Evolutionary conservation across 768 basidiomycete species (phyloP).

Genomic region (Boletus rufocinnamomeus): DNA sequence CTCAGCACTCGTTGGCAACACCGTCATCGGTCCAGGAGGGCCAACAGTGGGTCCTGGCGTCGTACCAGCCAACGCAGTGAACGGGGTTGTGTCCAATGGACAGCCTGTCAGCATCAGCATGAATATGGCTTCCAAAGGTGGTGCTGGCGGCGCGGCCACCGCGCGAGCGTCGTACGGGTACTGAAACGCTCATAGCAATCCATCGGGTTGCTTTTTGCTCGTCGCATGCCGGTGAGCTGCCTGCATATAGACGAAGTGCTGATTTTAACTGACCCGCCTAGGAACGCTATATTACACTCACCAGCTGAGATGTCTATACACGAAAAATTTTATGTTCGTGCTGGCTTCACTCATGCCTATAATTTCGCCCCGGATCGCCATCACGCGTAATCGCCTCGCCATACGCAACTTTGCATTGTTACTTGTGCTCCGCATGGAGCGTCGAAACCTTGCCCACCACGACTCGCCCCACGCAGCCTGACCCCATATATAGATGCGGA

Average conservation of each 20-base stretch:
- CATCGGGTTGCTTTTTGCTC: slow-evolving; percentile 6
- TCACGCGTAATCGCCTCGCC: slow-evolving; percentile 14
- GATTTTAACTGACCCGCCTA: slow-evolving; percentile 8
- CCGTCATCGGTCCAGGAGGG: slow-evolving; percentile 49
- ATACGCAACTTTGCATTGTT: slow-evolving; percentile 13
- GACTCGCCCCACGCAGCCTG: slow-evolving; percentile 7
- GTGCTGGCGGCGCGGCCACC: slow-evolving; percentile 32
- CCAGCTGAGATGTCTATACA: slow-evolving; percentile 23
- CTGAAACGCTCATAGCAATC: slow-evolving; percentile 20
- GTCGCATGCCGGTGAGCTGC: slow-evolving; percentile 19
- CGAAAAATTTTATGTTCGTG: slow-evolving; percentile 22
- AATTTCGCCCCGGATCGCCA: slow-evolving; percentile 17
- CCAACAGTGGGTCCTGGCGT: slow-evolving; percentile 33
- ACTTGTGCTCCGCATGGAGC: slow-evolving; percentile 11
- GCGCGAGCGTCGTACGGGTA: slow-evolving; percentile 45
- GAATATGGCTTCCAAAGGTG: slow-evolving; percentile 41
- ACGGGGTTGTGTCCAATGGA: slow-evolving; percentile 31
- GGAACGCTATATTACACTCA: slow-evolving; percentile 17
- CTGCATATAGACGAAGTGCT: neutral
- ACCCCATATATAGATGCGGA: slow-evolving; percentile 24
- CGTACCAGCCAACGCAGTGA: slow-evolving; percentile 30
- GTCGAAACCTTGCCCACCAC: slow-evolving; percentile 1
- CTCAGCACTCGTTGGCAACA: slow-evolving; percentile 67
- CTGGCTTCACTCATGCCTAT: slow-evolving; percentile 18
- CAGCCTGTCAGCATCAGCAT: slow-evolving; percentile 48